These are phyloP conservation scores for Penicillium roqueforti DNA, from an alignment of 495 filamentous ascomycete genomes.

Conservation along the genomic window DNA sequence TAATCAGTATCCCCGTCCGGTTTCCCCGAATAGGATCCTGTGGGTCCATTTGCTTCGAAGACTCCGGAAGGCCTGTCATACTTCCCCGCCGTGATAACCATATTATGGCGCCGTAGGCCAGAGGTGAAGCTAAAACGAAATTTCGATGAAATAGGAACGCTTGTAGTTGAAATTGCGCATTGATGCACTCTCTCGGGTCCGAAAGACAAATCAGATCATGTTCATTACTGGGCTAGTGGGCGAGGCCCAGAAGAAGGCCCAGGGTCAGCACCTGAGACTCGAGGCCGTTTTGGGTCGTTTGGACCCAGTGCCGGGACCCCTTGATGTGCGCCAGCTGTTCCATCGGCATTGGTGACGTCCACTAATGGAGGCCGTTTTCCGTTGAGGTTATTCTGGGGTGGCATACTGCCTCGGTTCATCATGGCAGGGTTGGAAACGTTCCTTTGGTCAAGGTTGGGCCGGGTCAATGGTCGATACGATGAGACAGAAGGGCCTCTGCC, in stretches of 20 bases:
- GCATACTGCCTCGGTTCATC: conserved; percentile 20
- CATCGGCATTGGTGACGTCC: conserved; percentile 50
- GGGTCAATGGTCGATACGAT: conserved; percentile 43
- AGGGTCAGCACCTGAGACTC: conserved; percentile 19
- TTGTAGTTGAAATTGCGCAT: conserved; percentile 15
- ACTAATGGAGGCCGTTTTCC: conserved; percentile 46
- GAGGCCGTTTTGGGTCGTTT: conserved; percentile 37
- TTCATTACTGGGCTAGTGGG: conserved; percentile 15
- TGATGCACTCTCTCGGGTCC: not conserved
- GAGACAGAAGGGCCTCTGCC: conserved; percentile 38
- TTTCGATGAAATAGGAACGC: conserved; percentile 1
- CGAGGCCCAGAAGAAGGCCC: conserved; percentile 13
- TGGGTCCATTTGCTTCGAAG: not conserved
- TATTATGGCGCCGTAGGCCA: conserved; percentile 1
- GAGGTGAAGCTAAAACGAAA: not conserved
- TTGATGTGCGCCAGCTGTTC: conserved; percentile 17
- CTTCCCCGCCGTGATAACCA: not conserved
- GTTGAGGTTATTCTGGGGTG: conserved; percentile 31
- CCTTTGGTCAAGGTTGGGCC: conserved; percentile 35
- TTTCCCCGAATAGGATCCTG: not conserved
- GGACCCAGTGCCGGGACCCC: conserved; percentile 19
- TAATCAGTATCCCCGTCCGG: not conserved
- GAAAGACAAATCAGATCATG: not conserved
- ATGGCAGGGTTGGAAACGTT: conserved; percentile 17
- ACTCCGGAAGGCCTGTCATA: conserved; percentile 9